phyloP scores from a whole-genome alignment of 352 stramenopile species.

The Phytophthora fragariaefolia region DNA sequence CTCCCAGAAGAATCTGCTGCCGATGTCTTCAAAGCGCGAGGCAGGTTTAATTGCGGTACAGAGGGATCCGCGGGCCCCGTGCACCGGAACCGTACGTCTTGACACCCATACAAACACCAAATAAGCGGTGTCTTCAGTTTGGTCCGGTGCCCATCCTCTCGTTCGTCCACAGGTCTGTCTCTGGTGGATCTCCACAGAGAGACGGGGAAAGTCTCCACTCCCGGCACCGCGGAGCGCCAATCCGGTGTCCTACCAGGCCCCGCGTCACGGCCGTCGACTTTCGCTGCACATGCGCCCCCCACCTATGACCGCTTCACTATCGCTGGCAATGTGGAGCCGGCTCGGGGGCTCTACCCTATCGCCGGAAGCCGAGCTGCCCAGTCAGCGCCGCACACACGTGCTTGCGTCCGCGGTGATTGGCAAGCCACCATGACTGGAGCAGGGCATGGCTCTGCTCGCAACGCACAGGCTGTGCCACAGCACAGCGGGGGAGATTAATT shows the following conservation, averaged over 20 bases:
- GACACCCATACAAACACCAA: conserved; percentile 20
- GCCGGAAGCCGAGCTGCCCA: conserved; percentile 9
- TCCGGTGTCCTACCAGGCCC: conserved; percentile 23
- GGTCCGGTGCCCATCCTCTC: conserved; percentile 24
- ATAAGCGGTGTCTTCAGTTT: conserved; percentile 12
- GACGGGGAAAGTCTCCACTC: conserved; percentile 10
- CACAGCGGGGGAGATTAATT: conserved; percentile 15
- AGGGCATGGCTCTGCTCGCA: conserved; percentile 1
- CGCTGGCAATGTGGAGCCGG: conserved; percentile 31
- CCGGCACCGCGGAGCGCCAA: conserved; percentile 26
- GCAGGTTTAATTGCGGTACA: background rate
- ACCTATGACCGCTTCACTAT: conserved; percentile 26
- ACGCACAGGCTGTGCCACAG: too few species aligned
- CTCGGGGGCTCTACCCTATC: conserved; percentile 23
- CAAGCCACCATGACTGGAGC: conserved; percentile 29
- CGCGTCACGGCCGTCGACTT: conserved; percentile 25
- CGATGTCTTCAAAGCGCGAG: background rate
- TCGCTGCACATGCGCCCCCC: conserved; percentile 7
- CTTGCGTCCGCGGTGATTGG: conserved; percentile 32
- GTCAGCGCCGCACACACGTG: conserved; percentile 30
- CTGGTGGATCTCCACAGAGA: conserved; percentile 24
- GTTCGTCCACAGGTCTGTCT: conserved; percentile 39
- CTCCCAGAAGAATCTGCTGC: background rate
- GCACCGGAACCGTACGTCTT: conserved; percentile 31
- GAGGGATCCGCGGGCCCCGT: conserved; percentile 1